Evolutionary conservation across 2,329 filamentous ascomycete species (phyloP).

Genomic region (Diplocarpon mali): DNA sequence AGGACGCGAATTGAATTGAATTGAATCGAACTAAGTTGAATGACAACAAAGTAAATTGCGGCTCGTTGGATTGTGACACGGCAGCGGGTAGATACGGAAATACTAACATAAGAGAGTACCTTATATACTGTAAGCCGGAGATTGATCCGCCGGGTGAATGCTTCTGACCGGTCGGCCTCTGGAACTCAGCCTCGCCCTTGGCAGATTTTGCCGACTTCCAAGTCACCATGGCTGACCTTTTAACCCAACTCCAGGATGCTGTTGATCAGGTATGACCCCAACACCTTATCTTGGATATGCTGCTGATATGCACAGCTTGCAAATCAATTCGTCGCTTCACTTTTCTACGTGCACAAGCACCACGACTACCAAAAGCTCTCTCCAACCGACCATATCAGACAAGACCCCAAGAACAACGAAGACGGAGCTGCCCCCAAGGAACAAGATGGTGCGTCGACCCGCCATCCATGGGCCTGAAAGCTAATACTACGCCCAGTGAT

Average conservation of each 20-base stretch:
- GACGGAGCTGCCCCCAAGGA: slow-evolving; percentile 13
- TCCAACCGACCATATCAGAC: slow-evolving; percentile 46
- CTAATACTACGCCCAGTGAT: slow-evolving; percentile 36
- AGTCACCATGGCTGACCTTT: slow-evolving; percentile 55
- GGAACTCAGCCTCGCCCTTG: slow-evolving; percentile 8
- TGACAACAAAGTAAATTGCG: too few species aligned
- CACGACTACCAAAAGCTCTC: slow-evolving; percentile 54
- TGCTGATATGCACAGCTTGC: slow-evolving; percentile 39
- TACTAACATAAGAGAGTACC: background rate
- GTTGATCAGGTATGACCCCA: slow-evolving; percentile 55
- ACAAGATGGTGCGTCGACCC: slow-evolving; percentile 11
- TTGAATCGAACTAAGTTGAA: too few species aligned
- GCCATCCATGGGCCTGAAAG: background rate
- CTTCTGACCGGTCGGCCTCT: background rate
- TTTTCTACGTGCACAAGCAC: slow-evolving; percentile 56
- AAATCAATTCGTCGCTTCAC: slow-evolving; percentile 55
- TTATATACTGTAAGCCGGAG: too few species aligned
- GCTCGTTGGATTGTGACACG: too few species aligned
- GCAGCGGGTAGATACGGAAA: too few species aligned
- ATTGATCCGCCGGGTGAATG: background rate
- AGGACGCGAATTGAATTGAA: too few species aligned
- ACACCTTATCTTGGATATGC: background rate
- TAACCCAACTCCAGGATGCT: slow-evolving; percentile 78
- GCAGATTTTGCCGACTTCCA: background rate
- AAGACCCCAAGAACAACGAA: slow-evolving; percentile 34